Evolutionary conservation across 2,329 filamentous ascomycete genomes (phyloP).

Genomic region (Alternaria incomplexa): DNA sequence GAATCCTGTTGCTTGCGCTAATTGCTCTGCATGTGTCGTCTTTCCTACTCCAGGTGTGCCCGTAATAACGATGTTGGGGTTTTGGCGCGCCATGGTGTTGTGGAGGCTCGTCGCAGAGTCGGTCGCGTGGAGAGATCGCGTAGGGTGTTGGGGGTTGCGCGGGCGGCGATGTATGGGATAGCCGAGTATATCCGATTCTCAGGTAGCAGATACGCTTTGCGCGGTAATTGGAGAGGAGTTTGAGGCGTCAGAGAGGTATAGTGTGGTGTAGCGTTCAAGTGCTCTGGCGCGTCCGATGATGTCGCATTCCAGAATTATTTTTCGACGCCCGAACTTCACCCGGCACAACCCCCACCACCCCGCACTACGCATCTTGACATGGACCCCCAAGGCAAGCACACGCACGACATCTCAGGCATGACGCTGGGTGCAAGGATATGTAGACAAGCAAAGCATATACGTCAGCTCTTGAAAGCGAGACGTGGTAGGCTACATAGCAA

Average conservation of each 20-base stretch:
- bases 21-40: slow-evolving; percentile 84
- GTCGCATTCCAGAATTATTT: slow-evolving; percentile 23
- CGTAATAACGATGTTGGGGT: slow-evolving; percentile 91
- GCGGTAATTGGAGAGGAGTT: neutral
- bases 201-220: neutral
- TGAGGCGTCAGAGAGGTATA: neutral
- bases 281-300: neutral
- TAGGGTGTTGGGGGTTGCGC: neutral
- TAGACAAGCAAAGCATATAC: neutral
- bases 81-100: slow-evolving; percentile 45
- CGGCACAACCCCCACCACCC: slow-evolving; percentile 22
- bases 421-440: neutral
- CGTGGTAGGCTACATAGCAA: neutral
- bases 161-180: neutral
- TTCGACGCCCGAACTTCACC: slow-evolving; percentile 21
- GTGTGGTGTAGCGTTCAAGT: neutral
- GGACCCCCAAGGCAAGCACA: neutral
- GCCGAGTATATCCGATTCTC: neutral
- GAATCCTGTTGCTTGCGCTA: slow-evolving; percentile 77
- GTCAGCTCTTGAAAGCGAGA: neutral
- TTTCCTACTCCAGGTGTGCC: slow-evolving; percentile 97
- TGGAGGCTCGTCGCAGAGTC: neutral
- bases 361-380: slow-evolving; percentile 15
- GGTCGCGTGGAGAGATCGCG: neutral
- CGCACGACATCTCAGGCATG: neutral